Percentiles rank a stretch among this genome's conserved stretches.
phyloP scores from a whole-genome alignment of 2,329 filamentous ascomycete species.

The Penicillium sp. region DNA sequence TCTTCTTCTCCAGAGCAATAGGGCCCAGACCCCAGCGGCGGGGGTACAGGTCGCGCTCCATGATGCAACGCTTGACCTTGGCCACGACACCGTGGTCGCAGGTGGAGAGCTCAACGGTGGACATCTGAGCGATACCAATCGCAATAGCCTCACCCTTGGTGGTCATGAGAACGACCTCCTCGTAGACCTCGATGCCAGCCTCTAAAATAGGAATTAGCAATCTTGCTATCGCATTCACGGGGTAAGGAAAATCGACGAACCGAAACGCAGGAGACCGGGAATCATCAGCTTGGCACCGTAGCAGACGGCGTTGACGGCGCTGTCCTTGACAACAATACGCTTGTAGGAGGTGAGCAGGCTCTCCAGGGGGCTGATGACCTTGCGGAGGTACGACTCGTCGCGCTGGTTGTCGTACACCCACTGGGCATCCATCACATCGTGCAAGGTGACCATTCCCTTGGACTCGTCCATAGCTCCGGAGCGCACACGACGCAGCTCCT shows the following conservation, averaged over 20 bases:
- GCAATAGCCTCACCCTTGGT: slow-evolving; percentile 99
- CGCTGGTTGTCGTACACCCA: slow-evolving; percentile 94
- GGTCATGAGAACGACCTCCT: slow-evolving; percentile 97
- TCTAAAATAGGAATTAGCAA: slow-evolving; percentile 49
- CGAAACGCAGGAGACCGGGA: slow-evolving; percentile 87
- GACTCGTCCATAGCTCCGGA: slow-evolving; percentile 93
- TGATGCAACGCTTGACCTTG: slow-evolving; percentile 99
- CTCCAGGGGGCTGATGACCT: slow-evolving; percentile 88
- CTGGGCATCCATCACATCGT: slow-evolving; percentile 93
- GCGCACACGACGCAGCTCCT: slow-evolving; percentile 90
- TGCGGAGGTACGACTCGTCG: slow-evolving; percentile 87
- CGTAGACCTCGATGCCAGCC: slow-evolving; percentile 83
- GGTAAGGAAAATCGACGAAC: slow-evolving; percentile 46
- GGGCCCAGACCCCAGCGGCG: slow-evolving; percentile 94
- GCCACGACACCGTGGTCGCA: slow-evolving; percentile 97
- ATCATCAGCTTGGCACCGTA: slow-evolving; percentile 99
- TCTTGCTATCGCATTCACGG: neutral
- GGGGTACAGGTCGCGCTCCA: slow-evolving; percentile 98
- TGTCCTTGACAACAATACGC: slow-evolving; percentile 96
- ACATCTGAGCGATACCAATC: slow-evolving; percentile 95
- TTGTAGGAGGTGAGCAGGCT: slow-evolving; percentile 90
- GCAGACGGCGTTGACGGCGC: slow-evolving; percentile 92
- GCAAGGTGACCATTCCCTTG: slow-evolving; percentile 83
- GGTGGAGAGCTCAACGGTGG: slow-evolving; percentile 90
- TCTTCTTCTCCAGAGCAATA: slow-evolving; percentile 95